Percentiles rank a stretch among this genome's conserved stretches.
phyloP scores from a whole-genome alignment of 495 filamentous ascomycete species.

The Apodospora peruviana region DNA sequence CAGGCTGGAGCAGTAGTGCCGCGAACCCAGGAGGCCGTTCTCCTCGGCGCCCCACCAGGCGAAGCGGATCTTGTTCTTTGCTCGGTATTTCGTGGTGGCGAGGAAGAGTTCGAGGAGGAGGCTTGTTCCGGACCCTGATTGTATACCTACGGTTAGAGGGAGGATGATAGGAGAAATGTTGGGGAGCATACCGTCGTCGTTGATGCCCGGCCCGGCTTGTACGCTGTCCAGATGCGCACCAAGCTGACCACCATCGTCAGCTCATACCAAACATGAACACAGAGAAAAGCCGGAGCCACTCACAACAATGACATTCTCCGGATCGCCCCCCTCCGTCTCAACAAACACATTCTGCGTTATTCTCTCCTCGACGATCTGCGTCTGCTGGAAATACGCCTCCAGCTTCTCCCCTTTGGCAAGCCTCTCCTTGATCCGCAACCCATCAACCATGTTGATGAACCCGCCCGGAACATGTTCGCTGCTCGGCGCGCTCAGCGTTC shows the following conservation, averaged over 20 bases:
- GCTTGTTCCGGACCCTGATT: constrained; percentile 29
- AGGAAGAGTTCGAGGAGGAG: constrained; percentile 34
- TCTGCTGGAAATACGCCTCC: constrained; percentile 31
- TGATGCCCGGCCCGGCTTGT: constrained; percentile 37
- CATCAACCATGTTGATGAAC: constrained; percentile 32
- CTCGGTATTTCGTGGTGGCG: constrained; percentile 22
- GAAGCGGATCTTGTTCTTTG: constrained; percentile 37
- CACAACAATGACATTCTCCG: constrained; percentile 29
- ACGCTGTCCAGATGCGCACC: constrained; percentile 43
- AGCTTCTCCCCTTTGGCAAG: constrained; percentile 26
- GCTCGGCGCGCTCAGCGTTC: constrained; percentile 30
- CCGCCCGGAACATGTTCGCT: constrained; percentile 27
- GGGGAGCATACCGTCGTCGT: constrained; percentile 12
- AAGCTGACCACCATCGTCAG: constrained; percentile 9
- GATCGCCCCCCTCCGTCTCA: constrained; percentile 30
- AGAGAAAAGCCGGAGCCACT: background rate
- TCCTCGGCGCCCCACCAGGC: constrained; percentile 45
- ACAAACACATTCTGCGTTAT: constrained; percentile 37
- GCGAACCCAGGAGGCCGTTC: constrained; percentile 36
- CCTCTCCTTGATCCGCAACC: constrained; percentile 19
- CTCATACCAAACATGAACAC: background rate
- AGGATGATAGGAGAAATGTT: background rate
- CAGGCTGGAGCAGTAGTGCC: constrained; percentile 31
- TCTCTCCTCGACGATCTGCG: constrained; percentile 30
- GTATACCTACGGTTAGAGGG: constrained; percentile 21